Conservation (phyloP, 2,329 filamentous ascomycete genomes). For the Botrytis byssoidea region DNA sequence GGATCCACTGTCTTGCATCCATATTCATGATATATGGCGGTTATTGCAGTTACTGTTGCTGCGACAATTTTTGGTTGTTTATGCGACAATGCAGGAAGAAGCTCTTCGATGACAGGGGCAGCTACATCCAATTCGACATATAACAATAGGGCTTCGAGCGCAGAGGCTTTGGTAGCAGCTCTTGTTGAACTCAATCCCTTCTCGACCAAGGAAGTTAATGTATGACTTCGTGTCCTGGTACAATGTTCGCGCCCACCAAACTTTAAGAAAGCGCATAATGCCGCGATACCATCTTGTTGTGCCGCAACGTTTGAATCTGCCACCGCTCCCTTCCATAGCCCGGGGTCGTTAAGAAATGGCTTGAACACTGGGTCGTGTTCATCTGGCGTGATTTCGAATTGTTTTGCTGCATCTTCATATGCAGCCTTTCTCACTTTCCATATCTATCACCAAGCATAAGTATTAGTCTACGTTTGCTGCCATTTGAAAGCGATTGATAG, state of each 20-base stretch:
- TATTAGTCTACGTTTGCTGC: slow-evolving; percentile 29
- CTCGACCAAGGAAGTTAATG: slow-evolving; percentile 78
- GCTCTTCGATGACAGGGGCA: slow-evolving; percentile 83
- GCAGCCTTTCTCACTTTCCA: slow-evolving; percentile 97
- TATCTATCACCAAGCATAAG: slow-evolving; percentile 49
- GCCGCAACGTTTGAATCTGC: slow-evolving; percentile 95
- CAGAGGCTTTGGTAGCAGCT: slow-evolving; percentile 82
- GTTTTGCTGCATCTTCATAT: slow-evolving; percentile 88
- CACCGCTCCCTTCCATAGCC: slow-evolving; percentile 88
- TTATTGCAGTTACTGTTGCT: slow-evolving; percentile 72
- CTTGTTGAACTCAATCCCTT: slow-evolving; percentile 87
- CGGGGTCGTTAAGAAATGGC: slow-evolving; percentile 81
- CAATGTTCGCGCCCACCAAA: slow-evolving; percentile 80
- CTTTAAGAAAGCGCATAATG: slow-evolving; percentile 89
- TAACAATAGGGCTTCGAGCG: slow-evolving; percentile 81
- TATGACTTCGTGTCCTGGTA: slow-evolving; percentile 70
- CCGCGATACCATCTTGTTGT: slow-evolving; percentile 85
- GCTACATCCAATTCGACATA: slow-evolving; percentile 88
- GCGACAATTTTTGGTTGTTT: slow-evolving; percentile 90
- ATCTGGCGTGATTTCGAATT: slow-evolving; percentile 80
- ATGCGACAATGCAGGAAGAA: slow-evolving; percentile 77
- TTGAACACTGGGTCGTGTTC: slow-evolving; percentile 83
- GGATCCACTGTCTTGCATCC: slow-evolving; percentile 93
- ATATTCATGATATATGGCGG: slow-evolving; percentile 86
- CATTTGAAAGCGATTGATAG: neutral